Base-by-base conservation (phyloP, 139 green algal species). In the Microglena sp. region DNA sequence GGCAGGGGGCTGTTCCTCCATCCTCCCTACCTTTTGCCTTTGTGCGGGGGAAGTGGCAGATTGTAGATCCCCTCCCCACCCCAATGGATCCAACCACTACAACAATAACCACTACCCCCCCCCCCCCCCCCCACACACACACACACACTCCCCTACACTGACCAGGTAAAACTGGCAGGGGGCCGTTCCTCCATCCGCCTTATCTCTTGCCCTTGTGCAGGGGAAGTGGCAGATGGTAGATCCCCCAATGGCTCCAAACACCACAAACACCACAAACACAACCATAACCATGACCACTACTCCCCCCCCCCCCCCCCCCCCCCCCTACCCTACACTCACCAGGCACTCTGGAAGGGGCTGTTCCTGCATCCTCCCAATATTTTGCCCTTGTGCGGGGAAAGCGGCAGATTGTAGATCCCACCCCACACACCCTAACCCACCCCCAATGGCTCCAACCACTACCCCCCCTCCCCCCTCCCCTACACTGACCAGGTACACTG, bases 1-100 rank as follows among this genome's bases (percentile, higher is more conserved):
- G 78, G 75, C 22, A 54, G 84, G 15, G 87, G 86, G 2, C 69
- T 93, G 29, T 96, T 95, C 64, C 60, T 97, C 33, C 56, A 88
- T 5, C 81, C 89, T 0, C 85, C 88, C 2, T 88, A 78, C 8
- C 43, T 86, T n/a, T n/a, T 8, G 76, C 55, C 1, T 55, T 95
- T 24, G 43, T 50, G 8, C 31, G 68, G 2, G 86, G 84, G 5
- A 7, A 21, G 33, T 88, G 78, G 74, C 54, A 61, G 11, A 18
- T 61, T 28, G 54, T 61, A 3, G 8, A 34, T 28, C 54, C n/a
- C 24, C 7, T 7, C 5, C n/a, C 54, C 7, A n/a, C n/a, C n/a
- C n/a, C n/a, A n/a, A n/a, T n/a, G n/a, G n/a, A n/a, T n/a, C n/a
- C n/a, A n/a, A n/a, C n/a, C n/a, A n/a, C n/a, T n/a, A n/a, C n/a